Evolutionary conservation across 192 early-diverging fungal species (phyloP), one percentile per base, ranked within the genome.

Genomic region (Funneliformis geosporum): DNA sequence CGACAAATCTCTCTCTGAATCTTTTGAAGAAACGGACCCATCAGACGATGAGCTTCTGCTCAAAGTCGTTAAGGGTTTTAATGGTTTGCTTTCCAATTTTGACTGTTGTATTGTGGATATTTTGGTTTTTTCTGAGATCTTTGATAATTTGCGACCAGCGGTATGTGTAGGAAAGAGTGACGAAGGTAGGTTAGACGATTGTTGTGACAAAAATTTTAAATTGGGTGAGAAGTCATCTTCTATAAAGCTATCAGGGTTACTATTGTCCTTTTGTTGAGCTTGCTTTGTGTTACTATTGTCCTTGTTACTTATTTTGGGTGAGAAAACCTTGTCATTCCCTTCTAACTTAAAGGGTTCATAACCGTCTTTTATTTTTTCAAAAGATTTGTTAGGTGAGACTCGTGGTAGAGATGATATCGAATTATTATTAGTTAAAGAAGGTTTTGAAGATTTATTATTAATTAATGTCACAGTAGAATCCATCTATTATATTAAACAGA

Each of bases 221-320:
- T 33, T 38, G 11, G 3, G 5, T 33, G 76, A 68, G 46, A 43
- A 65, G 11, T 67, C n/a, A 25, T 78, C 43, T 60, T 59, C 65
- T 67, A 50, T 78, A 39, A 78, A 47, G 27, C 38, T 68, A 16
- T 78, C 76, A 67, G 65, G 8, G 27, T 67, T 68, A 67, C 7
- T 78, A 78, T 68, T 78, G 65, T 68, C 40, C 62, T 68, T 60
- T 27, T 67, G 28, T 67, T 68, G 27, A 73, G 39, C 16, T 73
- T 73, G 59, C 42, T 75, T 69, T 68, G n/a, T 78, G 43, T 78
- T 43, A 55, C 60, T 78, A 68, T 67, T 78, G 76, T 78, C 65
- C 76, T 64, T 67, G 42, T 65, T 78, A 28, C 50, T 75, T 75
- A 44, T 73, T 39, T 8, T 39, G 23, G 43, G 70, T 44, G 70